phyloP scores from a whole-genome alignment of 2,329 filamentous ascomycete species.

The Periglandula ipomoeae region DNA sequence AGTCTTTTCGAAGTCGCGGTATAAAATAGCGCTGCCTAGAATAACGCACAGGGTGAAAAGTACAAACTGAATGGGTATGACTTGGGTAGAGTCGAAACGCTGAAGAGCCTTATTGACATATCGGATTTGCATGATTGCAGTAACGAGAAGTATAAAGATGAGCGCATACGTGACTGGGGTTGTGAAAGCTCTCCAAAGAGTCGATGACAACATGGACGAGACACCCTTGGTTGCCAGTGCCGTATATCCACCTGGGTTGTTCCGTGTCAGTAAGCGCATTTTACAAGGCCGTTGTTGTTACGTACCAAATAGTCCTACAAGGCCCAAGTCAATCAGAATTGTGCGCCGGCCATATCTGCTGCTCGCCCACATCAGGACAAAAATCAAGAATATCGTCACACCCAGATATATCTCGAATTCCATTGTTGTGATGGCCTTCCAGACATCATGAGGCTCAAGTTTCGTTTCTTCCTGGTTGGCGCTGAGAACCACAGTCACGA shows the following conservation, averaged over 20 bases:
- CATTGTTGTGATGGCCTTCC: slow-evolving; percentile 75
- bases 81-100: slow-evolving; percentile 92
- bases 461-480: slow-evolving; percentile 85
- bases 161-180: slow-evolving; percentile 88
- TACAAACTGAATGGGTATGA: slow-evolving; percentile 96
- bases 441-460: slow-evolving; percentile 82
- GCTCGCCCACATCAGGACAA: slow-evolving; percentile 72
- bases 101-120: slow-evolving; percentile 86
- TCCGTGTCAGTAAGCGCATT: neutral
- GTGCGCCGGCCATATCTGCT: slow-evolving; percentile 74
- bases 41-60: slow-evolving; percentile 95
- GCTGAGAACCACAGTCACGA: slow-evolving; percentile 86
- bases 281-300: slow-evolving; percentile 8
- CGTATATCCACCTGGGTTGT: slow-evolving; percentile 75
- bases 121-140: slow-evolving; percentile 92
- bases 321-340: slow-evolving; percentile 83
- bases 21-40: slow-evolving; percentile 83
- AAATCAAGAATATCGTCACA: slow-evolving; percentile 65
- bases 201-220: slow-evolving; percentile 87
- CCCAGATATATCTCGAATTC: slow-evolving; percentile 88
- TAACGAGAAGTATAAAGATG: slow-evolving; percentile 67
- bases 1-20: slow-evolving; percentile 87
- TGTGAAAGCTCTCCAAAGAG: slow-evolving; percentile 77
- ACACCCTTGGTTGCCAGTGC: slow-evolving; percentile 93
- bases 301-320: slow-evolving; percentile 87